Conservation (phyloP, 345 rosid species). For the Dovyalis caffra region DNA sequence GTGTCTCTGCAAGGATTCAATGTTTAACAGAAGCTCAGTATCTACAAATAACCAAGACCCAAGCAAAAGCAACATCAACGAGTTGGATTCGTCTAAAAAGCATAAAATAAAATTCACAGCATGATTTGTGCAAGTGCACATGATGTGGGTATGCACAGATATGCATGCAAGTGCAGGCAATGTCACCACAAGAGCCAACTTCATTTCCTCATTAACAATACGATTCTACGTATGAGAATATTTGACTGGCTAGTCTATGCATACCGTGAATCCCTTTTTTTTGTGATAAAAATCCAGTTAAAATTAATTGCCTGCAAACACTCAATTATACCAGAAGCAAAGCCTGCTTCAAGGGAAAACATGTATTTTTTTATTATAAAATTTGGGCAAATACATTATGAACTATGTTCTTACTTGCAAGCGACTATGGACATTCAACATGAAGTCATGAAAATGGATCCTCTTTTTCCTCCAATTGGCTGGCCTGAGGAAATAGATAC, state of each 20-base stretch:
- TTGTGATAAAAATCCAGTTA: not conserved
- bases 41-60: conserved; percentile 4
- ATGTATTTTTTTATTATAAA: not conserved
- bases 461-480: conserved; percentile 88
- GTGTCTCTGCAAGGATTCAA: conserved; percentile 66
- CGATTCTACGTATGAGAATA: not conserved
- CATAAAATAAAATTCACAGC: not conserved
- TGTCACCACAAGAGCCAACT: too few relatives aligned
- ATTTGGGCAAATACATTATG: not conserved
- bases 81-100: conserved; percentile 6
- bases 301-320: not conserved
- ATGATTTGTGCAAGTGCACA: too few relatives aligned
- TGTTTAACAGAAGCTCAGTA: conserved; percentile 1
- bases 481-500: conserved; percentile 57
- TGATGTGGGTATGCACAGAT: too few relatives aligned
- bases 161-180: too few relatives aligned
- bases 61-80: too few relatives aligned
- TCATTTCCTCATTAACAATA: too few relatives aligned
- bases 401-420: conserved; percentile 61
- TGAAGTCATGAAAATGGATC: conserved; percentile 98
- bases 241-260: not conserved
- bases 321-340: too few relatives aligned
- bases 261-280: not conserved
- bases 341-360: conserved; percentile 7
- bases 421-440: conserved; percentile 90